Percentiles rank a stretch among this genome's conserved stretches.
These are phyloP conservation scores for Microbotryum scabiosae DNA, from an alignment of 1,284 basidiomycete genomes.

Conservation along the genomic window DNA sequence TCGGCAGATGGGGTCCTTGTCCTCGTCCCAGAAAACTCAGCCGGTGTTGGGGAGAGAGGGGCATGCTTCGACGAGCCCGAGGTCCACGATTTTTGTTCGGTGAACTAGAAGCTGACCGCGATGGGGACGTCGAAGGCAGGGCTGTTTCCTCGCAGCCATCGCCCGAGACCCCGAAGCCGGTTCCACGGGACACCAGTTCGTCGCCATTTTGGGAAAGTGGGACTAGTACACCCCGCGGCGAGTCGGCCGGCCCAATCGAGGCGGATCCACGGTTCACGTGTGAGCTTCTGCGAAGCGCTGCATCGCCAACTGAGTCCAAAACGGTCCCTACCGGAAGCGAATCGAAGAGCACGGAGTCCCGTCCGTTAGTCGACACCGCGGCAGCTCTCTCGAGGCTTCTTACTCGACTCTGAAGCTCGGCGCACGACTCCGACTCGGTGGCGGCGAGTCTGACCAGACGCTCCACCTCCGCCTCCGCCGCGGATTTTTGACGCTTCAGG, in stretches of 20 bases:
- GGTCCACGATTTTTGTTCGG: constrained; percentile 2
- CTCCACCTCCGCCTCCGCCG: constrained; percentile 55
- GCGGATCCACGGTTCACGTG: constrained; percentile 72
- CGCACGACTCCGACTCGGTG: constrained; percentile 18
- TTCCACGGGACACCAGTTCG: no score
- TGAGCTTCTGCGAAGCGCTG: constrained; percentile 55
- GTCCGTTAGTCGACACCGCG: not conserved
- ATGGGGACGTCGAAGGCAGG: no score
- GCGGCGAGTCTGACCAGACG: constrained; percentile 46
- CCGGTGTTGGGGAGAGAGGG: constrained; percentile 42
- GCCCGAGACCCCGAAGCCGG: no score
- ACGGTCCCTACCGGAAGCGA: not conserved
- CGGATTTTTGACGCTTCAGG: constrained; percentile 60
- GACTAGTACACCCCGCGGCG: no score
- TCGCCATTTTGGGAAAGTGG: no score
- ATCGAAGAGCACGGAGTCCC: no score
- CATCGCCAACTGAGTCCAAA: not conserved
- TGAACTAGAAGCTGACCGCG: no score
- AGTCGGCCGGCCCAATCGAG: no score
- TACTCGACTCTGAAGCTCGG: constrained; percentile 22
- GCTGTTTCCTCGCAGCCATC: no score
- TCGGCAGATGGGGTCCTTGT: constrained; percentile 42
- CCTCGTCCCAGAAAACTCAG: constrained; percentile 74
- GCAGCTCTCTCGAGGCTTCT: constrained; percentile 17
- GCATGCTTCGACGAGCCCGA: constrained; percentile 18